Evolutionary conservation across 176 grass and related monocot genomes (phyloP).

Genomic region (Musa beccarii): DNA sequence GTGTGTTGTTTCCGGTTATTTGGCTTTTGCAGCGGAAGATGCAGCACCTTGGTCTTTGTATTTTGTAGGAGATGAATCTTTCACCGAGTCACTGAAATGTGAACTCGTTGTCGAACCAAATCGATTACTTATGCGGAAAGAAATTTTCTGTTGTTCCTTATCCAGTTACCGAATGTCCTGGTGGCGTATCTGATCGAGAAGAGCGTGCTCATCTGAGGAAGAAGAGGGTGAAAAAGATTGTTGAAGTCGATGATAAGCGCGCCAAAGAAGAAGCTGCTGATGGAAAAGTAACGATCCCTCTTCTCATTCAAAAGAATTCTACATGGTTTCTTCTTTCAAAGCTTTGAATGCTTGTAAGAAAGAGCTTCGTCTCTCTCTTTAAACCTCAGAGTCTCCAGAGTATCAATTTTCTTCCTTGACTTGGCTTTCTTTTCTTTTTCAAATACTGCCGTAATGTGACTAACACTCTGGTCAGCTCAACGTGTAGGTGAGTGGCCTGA

Average conservation of each 20-base stretch:
- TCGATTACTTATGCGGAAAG: not conserved
- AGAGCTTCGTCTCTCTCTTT: not conserved
- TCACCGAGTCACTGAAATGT: not conserved
- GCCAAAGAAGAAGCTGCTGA: slow-evolving; percentile 16
- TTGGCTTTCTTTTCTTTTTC: not conserved
- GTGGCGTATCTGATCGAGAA: slow-evolving; percentile 14
- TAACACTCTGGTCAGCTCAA: not conserved
- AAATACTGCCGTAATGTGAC: not conserved
- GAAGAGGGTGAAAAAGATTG: slow-evolving; percentile 32
- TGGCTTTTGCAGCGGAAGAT: not conserved
- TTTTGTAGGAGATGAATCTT: not conserved
- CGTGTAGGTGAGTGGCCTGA: slow-evolving; percentile 40
- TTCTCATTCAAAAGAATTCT: not conserved
- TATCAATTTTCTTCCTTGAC: too few relatives aligned
- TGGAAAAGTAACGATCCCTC: slow-evolving; percentile 11
- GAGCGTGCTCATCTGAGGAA: slow-evolving; percentile 10
- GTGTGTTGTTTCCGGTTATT: not conserved
- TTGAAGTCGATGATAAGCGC: slow-evolving; percentile 25
- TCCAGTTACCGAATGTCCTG: slow-evolving; percentile 19
- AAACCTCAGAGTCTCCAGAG: too few relatives aligned
- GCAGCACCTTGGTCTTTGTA: not conserved
- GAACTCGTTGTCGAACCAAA: not conserved
- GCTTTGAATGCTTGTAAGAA: slow-evolving; percentile 4
- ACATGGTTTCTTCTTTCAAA: not conserved
- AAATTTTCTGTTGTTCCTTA: not conserved